Evolutionary conservation across 2,329 filamentous ascomycete species (phyloP), one percentile per base, ranked within the genome.

Genomic region (Fusarium mundagurra): DNA sequence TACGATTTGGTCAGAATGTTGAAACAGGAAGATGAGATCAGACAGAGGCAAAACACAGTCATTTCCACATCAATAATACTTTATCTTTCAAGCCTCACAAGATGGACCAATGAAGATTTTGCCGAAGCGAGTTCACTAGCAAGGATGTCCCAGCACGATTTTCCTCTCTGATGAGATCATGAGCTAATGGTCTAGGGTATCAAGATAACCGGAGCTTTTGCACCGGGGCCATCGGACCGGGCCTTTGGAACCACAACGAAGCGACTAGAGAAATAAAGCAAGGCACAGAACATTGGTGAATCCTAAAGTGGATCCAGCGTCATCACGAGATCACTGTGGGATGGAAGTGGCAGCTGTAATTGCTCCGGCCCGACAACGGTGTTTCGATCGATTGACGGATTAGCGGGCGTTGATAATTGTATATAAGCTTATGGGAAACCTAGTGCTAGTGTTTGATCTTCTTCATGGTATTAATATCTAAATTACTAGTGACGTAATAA

Each of bases 381-480:
- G 8, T 29, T 38, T 54, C 14, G 51, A 54, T 39, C 33, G 18
- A 39, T 29, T 38, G 34, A 38, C 17, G 34, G 24, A 24, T 11
- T 16, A 16, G 33, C 34, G 8, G 13, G 7, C 20, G 13, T 1
- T 22, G 8, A 20, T 24, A 6, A 11, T 6, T 0, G 7, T 38
- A 54, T 54, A 54, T 29, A 54, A 29, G 51, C 24, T 29, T n/a
- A 39, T 22, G 8, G 2, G 5, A 13, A 14, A 8, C 20, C 51
- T 29, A 13, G 5, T 22, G 0, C 51, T 8, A 1, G 3, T 17
- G 14, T 12, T 2, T 29, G 18, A 2, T 14, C 14, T 6, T 4
- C 29, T 11, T 5, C 1, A 1, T 9, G 6, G 4, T 9, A 10
- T 27, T n/a, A 1, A 7, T n/a, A 0, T 22, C 2, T 38, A 6